Conservation (phyloP, 2,329 filamentous ascomycete species). For the Aspergillus tanneri region DNA sequence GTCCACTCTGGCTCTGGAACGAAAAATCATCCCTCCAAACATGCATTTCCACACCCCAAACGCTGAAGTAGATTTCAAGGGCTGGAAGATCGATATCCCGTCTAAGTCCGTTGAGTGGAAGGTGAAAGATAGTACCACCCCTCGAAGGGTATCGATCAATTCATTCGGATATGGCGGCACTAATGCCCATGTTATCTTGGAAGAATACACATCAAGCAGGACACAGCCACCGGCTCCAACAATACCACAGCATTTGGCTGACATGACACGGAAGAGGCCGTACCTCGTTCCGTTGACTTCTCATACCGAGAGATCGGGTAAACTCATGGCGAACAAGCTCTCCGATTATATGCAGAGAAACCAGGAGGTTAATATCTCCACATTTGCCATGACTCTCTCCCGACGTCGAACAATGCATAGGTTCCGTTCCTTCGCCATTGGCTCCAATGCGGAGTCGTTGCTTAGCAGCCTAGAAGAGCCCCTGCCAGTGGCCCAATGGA, state of each 20-base stretch:
- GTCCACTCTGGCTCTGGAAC: constrained; percentile 27
- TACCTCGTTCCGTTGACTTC: constrained; percentile 16
- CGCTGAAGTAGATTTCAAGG: constrained; percentile 22
- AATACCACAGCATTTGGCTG: background rate
- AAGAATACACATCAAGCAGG: constrained; percentile 7
- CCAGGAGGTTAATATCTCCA: background rate
- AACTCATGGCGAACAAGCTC: background rate
- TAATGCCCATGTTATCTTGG: constrained; percentile 23
- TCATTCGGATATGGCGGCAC: constrained; percentile 24
- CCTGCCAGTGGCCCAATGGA: background rate
- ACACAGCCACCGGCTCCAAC: background rate
- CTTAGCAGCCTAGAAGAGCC: background rate
- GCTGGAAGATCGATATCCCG: constrained; percentile 16
- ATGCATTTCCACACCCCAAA: constrained; percentile 24
- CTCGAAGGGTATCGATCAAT: constrained; percentile 22
- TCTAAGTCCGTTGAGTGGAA: constrained; percentile 17
- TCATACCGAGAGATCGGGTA: constrained; percentile 9
- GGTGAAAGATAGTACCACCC: constrained; percentile 4
- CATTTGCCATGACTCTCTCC: background rate
- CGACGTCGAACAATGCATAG: constrained; percentile 1
- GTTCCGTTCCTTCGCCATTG: background rate
- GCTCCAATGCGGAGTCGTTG: background rate
- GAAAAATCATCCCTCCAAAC: constrained; percentile 29
- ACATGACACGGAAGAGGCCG: constrained; percentile 2
- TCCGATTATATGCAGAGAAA: background rate